A percentile compares a stretch with the other conserved stretches of the same genome.
phyloP scores from a whole-genome alignment of 2,329 filamentous ascomycete genomes.

The Aspergillus ustus region DNA sequence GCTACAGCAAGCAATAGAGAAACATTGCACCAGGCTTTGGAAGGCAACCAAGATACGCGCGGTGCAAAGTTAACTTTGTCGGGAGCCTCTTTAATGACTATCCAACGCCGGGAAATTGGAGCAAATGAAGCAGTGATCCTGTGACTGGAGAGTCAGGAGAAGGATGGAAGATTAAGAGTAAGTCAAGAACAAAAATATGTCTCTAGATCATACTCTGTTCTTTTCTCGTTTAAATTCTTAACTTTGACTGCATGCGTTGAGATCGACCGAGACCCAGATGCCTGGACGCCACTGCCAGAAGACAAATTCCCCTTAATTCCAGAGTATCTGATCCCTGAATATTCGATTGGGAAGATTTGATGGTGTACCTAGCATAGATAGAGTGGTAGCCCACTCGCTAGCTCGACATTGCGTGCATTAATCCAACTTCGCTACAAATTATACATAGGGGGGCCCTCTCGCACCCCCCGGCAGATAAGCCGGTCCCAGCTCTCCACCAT shows the following conservation, averaged over 20 bases:
- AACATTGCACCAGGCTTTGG: background rate
- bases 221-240: too few relatives aligned
- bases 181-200: too few relatives aligned
- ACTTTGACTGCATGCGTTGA: background rate
- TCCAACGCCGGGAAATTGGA: background rate
- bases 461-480: conserved; percentile 2
- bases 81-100: background rate
- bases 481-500: conserved; percentile 8
- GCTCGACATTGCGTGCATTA: background rate
- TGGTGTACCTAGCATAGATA: too few relatives aligned
- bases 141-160: background rate
- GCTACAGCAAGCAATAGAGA: background rate
- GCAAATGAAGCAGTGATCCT: background rate
- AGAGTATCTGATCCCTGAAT: too few relatives aligned
- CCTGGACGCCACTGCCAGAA: conserved; percentile 2
- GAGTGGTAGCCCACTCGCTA: too few relatives aligned
- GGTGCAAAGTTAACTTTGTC: conserved; percentile 3
- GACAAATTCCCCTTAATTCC: too few relatives aligned
- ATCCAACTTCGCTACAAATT: conserved; percentile 16
- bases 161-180: background rate
- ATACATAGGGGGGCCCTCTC: conserved; percentile 8
- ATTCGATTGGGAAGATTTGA: too few relatives aligned
- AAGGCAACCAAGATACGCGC: background rate
- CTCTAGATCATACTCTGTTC: too few relatives aligned
- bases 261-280: conserved; percentile 4